These are phyloP conservation scores for Mortierella sp. DNA, from an alignment of 371 early-diverging fungal genomes.

Conservation along the genomic window DNA sequence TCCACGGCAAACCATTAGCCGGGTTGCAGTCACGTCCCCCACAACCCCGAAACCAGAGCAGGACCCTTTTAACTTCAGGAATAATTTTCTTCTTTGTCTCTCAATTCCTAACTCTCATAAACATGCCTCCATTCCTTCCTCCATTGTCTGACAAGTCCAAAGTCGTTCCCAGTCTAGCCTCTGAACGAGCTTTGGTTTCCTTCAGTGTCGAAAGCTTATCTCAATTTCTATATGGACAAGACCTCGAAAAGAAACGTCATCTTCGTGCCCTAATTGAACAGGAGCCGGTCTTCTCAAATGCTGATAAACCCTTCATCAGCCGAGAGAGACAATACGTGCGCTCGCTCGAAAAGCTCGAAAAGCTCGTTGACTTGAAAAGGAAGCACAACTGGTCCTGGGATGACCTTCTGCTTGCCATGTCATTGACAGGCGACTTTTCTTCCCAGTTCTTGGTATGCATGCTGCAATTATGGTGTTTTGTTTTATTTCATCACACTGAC, in stretches of 20 bases:
- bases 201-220: conserved; percentile 40
- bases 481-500: no score
- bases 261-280: conserved; percentile 41
- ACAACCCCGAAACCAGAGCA: no score
- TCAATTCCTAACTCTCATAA: conserved; percentile 4
- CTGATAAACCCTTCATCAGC: conserved; percentile 55
- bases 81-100: conserved; percentile 1
- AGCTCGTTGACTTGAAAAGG: conserved; percentile 46
- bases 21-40: no score
- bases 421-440: conserved; percentile 34
- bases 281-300: conserved; percentile 52
- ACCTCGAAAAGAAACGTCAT: conserved; percentile 23
- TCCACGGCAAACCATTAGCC: no score
- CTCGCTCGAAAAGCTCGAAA: conserved; percentile 46
- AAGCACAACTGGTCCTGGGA: conserved; percentile 38
- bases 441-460: conserved; percentile 47
- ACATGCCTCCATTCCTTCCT: conserved; percentile 57
- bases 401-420: conserved; percentile 39
- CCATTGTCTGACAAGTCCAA: conserved; percentile 47
- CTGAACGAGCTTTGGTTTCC: conserved; percentile 50
- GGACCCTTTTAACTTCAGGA: background rate
- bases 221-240: conserved; percentile 44
- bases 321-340: conserved; percentile 51
- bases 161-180: conserved; percentile 27
- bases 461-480: background rate